Evolutionary conservation across 1,284 basidiomycete species (phyloP), one percentile per base, ranked within the genome.

Genomic region (Puccinia hordei): DNA sequence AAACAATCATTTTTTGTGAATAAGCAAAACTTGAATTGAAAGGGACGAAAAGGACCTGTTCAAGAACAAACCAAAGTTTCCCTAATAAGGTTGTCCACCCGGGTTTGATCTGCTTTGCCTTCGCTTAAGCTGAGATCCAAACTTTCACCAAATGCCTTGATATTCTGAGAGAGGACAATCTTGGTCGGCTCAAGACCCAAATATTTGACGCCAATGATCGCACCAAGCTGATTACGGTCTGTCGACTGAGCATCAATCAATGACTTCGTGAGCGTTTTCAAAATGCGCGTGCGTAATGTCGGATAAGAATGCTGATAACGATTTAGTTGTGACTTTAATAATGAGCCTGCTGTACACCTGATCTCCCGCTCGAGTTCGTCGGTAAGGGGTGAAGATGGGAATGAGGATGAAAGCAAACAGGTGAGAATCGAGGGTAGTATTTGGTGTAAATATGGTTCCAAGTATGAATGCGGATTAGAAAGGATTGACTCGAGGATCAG

Each of bases 361-460:
- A 68, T 61, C 24, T 78, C 74, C 51, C 63, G 65, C 68, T 75
- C 69, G 90, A 92, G 82, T 15, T 84, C 83, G 4, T 85, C 82
- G 22, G 82, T 82, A 8, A 85, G 84, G 74, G 86, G 82, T 35
- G 82, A 61, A 51, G 80, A 72, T 82, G 83, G 55, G 82, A 85
- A 81, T 82, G 85, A 76, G 73, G 85, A 85, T 1, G 87, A 87
- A 9, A 97, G 89, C 12, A 91, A 90, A 0, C 93, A 92, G 81
- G 96, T 93, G 35, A 99, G 90, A 57, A 98, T 89, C 0, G 95
- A 92, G 0, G 95, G 95, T 15, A 99, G 90, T 68, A 98, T 89
- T 91, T 98, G 96, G 84, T 98, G 96, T 5, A 99, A 88, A 92
- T 96, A 83, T 17, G 2, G 81, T 15, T 72, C 59, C 44, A 38